Evolutionary conservation across 2,329 filamentous ascomycete species (phyloP).

Genomic region (Lizonia empirigonia): DNA sequence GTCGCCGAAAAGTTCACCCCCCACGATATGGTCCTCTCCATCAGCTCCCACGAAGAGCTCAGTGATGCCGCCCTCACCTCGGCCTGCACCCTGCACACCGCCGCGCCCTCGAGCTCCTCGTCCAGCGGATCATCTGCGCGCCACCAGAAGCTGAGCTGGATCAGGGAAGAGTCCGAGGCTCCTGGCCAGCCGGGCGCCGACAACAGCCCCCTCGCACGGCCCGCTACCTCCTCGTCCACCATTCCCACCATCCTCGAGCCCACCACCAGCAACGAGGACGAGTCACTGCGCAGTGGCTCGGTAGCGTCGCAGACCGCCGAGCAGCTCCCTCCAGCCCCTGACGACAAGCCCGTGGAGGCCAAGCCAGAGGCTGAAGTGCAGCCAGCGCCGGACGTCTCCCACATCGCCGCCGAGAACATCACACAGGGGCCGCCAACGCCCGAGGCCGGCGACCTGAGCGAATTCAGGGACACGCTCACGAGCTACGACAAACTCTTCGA

Average conservation of each 20-base stretch:
- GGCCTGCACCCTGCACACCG: conserved; percentile 86
- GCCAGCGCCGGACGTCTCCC: conserved; percentile 25
- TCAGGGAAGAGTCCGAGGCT: conserved; percentile 91
- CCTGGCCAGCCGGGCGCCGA: conserved; percentile 47
- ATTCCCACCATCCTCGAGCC: conserved; percentile 37
- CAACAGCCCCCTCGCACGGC: conserved; percentile 25
- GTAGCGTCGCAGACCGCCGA: conserved; percentile 21
- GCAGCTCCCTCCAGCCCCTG: conserved; percentile 19
- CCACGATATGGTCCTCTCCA: conserved; percentile 82
- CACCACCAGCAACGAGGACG: conserved; percentile 13
- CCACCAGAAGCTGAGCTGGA: conserved; percentile 81
- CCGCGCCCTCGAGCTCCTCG: conserved; percentile 83
- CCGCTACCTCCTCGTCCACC: conserved; percentile 28
- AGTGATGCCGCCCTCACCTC: conserved; percentile 87
- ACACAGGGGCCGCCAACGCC: conserved; percentile 29
- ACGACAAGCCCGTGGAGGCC: conserved; percentile 19
- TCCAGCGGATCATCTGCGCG: conserved; percentile 80
- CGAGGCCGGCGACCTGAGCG: conserved; percentile 25
- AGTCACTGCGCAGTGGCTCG: conserved; percentile 13
- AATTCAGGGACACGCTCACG: conserved; percentile 37
- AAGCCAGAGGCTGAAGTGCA: conserved; percentile 18
- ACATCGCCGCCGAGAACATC: conserved; percentile 30
- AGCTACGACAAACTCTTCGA: conserved; percentile 45
- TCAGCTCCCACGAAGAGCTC: conserved; percentile 75
- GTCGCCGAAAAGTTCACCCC: conserved; percentile 74